Percentiles rank a stretch among this genome's conserved stretches.
Conservation (phyloP, 176 grass and related monocot species). For the Ensete ventricosum region DNA sequence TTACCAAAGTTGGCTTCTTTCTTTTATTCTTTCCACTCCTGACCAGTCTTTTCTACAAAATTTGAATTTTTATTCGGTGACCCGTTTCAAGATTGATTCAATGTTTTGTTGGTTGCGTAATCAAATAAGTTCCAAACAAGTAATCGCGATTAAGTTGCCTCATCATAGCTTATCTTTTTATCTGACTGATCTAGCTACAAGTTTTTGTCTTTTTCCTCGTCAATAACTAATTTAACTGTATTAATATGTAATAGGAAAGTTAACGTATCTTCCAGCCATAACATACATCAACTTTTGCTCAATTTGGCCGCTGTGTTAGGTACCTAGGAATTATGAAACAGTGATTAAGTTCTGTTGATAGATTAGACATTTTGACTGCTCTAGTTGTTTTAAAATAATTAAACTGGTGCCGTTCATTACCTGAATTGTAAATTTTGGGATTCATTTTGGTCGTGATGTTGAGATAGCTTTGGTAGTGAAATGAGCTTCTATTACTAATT, state of each 20-base stretch:
- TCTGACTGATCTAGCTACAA: not conserved
- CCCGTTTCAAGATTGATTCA: too few relatives aligned
- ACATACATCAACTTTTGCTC: not conserved
- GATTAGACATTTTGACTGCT: not conserved
- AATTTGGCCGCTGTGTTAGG: not conserved
- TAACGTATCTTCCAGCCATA: not conserved
- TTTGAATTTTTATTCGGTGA: too few relatives aligned
- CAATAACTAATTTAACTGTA: not conserved
- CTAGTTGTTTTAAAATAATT: not conserved
- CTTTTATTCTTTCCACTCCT: not conserved
- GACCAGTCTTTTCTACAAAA: not conserved
- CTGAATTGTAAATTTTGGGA: not conserved
- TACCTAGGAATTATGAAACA: not conserved
- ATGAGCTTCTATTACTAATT: too few relatives aligned
- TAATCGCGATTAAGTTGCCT: not conserved
- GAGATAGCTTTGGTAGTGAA: not conserved
- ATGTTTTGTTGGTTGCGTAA: not conserved
- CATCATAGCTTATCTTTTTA: not conserved
- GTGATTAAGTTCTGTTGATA: not conserved
- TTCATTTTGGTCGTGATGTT: not conserved
- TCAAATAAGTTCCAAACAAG: not conserved
- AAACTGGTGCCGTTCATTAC: not conserved
- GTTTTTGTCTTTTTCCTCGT: not conserved
- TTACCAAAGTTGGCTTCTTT: slow-evolving; percentile 51
- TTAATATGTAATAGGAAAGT: too few relatives aligned